Base-by-base conservation (phyloP, 768 basidiomycete genomes). In the Mycena indigotica region DNA sequence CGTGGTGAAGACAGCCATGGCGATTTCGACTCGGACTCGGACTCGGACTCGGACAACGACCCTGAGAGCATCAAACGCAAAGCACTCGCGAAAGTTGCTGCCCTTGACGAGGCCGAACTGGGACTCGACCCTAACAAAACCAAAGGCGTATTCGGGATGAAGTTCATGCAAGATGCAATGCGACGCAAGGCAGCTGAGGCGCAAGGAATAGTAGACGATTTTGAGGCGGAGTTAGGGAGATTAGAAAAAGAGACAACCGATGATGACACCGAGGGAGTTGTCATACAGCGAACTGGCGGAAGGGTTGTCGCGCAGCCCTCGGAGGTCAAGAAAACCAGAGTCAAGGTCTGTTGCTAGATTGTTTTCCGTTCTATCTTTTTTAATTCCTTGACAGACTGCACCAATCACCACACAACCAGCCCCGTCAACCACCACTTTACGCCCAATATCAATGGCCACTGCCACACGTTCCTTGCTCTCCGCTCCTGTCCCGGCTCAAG, bases 81-180 rank as follows among this genome's bases (percentile, higher is more conserved):
- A 6, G 93, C 91, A 2, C 93, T 94, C 63, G 86, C 95, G 38
- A 92, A 95, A 73, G 77, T 96, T 23, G 76, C 77, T 21, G 66
- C 69, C 28, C 64, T 91, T 41, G 78, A 83, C 21, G 67, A 69
- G 10, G 73, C 77, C 29, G 78, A 71, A 10, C 70, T 70, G 13
- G 69, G 67, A 5, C 61, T 59, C 45, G 53, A 51, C 17, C 61
- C 56, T 21, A 73, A 75, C 66, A 83, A 82, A 64, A 73, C 77
- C 49, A 90, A 88, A 73, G 84, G 90, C 58, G 81, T 98, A 10
- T 90, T 97, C 69, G 82, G 85, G 61, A 98, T 98, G 97, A 98
- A 97, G 75, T 99, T 98, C 73, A 99, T 99, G 96, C 88, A 90
- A 71, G 89, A 95, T 45, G 95, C 93, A 0, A 86, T 89, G 76